phyloP scores from a whole-genome alignment of 1,139 yeast genomes.

The Saccharomyces hybrid region DNA sequence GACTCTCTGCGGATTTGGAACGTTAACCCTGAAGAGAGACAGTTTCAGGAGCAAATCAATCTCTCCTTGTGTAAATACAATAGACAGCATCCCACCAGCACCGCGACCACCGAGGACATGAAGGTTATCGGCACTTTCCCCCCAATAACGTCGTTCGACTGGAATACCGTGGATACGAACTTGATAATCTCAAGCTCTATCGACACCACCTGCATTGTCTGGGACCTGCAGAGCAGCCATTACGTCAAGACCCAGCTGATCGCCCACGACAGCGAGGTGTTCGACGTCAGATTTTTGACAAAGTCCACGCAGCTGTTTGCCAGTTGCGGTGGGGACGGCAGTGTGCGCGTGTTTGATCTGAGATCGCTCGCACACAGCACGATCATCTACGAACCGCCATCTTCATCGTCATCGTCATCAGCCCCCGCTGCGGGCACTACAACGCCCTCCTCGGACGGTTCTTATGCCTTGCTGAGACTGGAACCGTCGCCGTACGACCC shows the following conservation, averaged over 20 bases:
- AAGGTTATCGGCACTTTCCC: slow-evolving; percentile 40
- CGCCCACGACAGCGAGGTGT: slow-evolving; percentile 94
- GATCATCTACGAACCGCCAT: slow-evolving; percentile 56
- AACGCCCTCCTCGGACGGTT: slow-evolving; percentile 7
- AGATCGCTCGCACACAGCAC: slow-evolving; percentile 89
- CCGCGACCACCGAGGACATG: slow-evolving; percentile 4
- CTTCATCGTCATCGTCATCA: slow-evolving; percentile 7
- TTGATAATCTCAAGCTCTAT: slow-evolving; percentile 77
- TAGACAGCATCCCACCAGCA: slow-evolving; percentile 17
- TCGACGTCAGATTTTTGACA: slow-evolving; percentile 78
- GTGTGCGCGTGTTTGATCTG: slow-evolving; percentile 84
- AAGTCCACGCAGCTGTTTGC: slow-evolving; percentile 76
- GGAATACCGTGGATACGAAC: slow-evolving; percentile 71
- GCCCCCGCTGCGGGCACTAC: slow-evolving; percentile 4
- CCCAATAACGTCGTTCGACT: slow-evolving; percentile 88
- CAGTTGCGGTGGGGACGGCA: slow-evolving; percentile 93
- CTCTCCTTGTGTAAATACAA: slow-evolving; percentile 30
- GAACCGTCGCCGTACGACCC: slow-evolving; percentile 73
- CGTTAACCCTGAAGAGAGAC: slow-evolving; percentile 20
- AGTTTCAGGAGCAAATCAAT: slow-evolving; percentile 28
- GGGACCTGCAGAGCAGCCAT: slow-evolving; percentile 70
- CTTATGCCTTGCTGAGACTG: slow-evolving; percentile 46
- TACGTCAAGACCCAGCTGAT: slow-evolving; percentile 85
- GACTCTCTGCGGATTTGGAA: slow-evolving; percentile 33
- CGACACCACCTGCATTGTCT: slow-evolving; percentile 93